Percentiles rank a stretch among this genome's conserved stretches.
phyloP scores from a whole-genome alignment of 2,329 filamentous ascomycete species.

The Daldinia sp. region DNA sequence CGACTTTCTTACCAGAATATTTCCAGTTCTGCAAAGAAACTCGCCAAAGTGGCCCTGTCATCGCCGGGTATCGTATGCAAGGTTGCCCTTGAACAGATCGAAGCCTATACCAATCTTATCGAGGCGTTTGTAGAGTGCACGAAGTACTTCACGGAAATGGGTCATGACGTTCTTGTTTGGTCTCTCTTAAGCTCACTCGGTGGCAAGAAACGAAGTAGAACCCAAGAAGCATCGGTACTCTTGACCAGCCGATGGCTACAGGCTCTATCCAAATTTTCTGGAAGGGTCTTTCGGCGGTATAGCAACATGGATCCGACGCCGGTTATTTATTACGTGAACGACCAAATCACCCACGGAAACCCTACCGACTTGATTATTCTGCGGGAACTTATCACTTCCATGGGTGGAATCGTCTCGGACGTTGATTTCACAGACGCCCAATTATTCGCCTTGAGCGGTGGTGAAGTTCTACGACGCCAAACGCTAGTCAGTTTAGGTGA shows the following conservation, averaged over 20 bases:
- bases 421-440: slow-evolving; percentile 90
- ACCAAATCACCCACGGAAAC: slow-evolving; percentile 84
- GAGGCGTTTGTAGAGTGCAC: slow-evolving; percentile 95
- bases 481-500: slow-evolving; percentile 86
- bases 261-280: slow-evolving; percentile 89
- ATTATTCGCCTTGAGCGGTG: slow-evolving; percentile 88
- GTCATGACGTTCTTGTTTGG: slow-evolving; percentile 95
- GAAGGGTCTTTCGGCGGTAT: slow-evolving; percentile 89
- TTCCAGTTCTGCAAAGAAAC: slow-evolving; percentile 83
- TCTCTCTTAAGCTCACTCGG: slow-evolving; percentile 81
- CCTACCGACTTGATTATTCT: slow-evolving; percentile 92
- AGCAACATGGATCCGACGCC: slow-evolving; percentile 85
- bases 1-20: slow-evolving; percentile 90
- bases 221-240: slow-evolving; percentile 71
- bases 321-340: slow-evolving; percentile 88
- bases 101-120: slow-evolving; percentile 94
- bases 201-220: slow-evolving; percentile 72
- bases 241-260: slow-evolving; percentile 93
- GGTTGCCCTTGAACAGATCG: slow-evolving; percentile 88
- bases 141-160: slow-evolving; percentile 91
- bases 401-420: slow-evolving; percentile 92
- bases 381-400: slow-evolving; percentile 88
- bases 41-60: slow-evolving; percentile 92
- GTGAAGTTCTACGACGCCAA: slow-evolving; percentile 80
- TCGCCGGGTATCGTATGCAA: slow-evolving; percentile 93